phyloP scores from a whole-genome alignment of 441 rosid species.

The Populus trichocarpa region DNA sequence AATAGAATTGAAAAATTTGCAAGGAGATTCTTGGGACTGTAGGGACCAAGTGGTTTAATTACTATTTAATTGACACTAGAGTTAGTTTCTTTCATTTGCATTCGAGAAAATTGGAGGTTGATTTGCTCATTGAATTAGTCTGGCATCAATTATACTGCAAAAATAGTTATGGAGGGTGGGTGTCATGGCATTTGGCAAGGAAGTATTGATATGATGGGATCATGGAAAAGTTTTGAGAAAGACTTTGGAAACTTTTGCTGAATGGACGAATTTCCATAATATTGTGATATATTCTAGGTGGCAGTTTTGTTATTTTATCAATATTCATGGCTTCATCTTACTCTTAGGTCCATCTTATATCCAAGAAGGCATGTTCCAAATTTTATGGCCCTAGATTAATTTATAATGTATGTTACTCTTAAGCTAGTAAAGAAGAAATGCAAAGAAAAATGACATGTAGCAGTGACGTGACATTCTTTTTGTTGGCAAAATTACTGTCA shows the following conservation, averaged over 20 bases:
- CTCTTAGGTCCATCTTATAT: neutral
- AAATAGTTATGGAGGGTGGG: neutral
- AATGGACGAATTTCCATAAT: neutral
- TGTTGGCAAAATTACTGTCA: neutral
- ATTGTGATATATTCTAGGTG: neutral
- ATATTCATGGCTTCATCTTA: neutral
- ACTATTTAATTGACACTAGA: too few species aligned
- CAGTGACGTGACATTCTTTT: neutral
- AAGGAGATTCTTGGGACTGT: too few species aligned
- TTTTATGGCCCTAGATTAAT: neutral
- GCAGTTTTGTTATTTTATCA: neutral
- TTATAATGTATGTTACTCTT: too few species aligned
- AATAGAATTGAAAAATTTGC: too few species aligned
- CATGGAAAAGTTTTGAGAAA: neutral
- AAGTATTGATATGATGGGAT: neutral
- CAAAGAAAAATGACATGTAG: neutral
- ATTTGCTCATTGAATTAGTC: neutral
- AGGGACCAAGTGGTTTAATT: too few species aligned
- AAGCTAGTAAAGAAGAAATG: neutral
- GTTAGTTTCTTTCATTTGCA: too few species aligned
- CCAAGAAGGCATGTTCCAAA: neutral
- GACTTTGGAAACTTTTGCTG: neutral
- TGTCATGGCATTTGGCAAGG: neutral
- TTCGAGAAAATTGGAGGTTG: too few species aligned
- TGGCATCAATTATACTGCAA: neutral